phyloP scores from a whole-genome alignment of 2,329 filamentous ascomycete species.

The Hypocreales sp. region DNA sequence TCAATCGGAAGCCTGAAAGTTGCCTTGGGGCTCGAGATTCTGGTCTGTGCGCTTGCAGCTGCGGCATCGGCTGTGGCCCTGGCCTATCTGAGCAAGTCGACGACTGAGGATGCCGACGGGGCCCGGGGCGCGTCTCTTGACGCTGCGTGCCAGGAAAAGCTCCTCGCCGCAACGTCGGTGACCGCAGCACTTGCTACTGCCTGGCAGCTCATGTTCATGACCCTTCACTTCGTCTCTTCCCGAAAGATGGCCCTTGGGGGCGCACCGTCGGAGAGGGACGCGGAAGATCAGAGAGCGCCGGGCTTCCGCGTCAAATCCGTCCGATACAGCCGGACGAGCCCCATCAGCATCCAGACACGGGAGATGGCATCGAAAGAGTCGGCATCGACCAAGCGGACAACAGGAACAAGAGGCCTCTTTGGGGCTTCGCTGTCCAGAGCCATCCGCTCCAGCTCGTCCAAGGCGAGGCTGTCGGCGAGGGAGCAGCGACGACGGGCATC shows the following conservation, averaged over 20 bases:
- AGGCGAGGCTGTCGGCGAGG: constrained; percentile 34
- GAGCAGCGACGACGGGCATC: constrained; percentile 30
- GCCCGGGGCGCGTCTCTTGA: constrained; percentile 4
- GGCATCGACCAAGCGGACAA: constrained; percentile 13
- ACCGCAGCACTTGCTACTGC: constrained; percentile 28
- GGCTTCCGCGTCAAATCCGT: constrained; percentile 30
- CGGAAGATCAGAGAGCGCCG: constrained; percentile 3
- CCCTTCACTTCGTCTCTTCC: constrained; percentile 24
- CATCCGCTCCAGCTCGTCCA: constrained; percentile 41
- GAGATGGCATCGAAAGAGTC: constrained; percentile 20
- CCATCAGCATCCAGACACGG: constrained; percentile 14
- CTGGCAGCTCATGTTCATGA: constrained; percentile 32
- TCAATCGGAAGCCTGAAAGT: constrained; percentile 10
- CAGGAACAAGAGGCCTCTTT: constrained; percentile 11
- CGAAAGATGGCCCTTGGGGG: constrained; percentile 11
- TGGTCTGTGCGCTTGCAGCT: constrained; percentile 27
- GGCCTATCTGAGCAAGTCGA: constrained; percentile 17
- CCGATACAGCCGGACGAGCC: constrained; percentile 31
- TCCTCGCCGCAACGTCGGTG: constrained; percentile 28
- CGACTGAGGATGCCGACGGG: constrained; percentile 3
- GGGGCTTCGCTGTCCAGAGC: constrained; percentile 25
- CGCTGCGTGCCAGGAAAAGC: constrained; percentile 13
- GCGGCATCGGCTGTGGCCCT: constrained; percentile 28
- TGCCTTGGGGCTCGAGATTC: constrained; percentile 14
- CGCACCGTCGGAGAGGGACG: constrained; percentile 14